A percentile compares a stretch with the other conserved stretches of the same genome.
Evolutionary conservation across 1,139 yeast species (phyloP).

Genomic region (Geotrichum siamense): DNA sequence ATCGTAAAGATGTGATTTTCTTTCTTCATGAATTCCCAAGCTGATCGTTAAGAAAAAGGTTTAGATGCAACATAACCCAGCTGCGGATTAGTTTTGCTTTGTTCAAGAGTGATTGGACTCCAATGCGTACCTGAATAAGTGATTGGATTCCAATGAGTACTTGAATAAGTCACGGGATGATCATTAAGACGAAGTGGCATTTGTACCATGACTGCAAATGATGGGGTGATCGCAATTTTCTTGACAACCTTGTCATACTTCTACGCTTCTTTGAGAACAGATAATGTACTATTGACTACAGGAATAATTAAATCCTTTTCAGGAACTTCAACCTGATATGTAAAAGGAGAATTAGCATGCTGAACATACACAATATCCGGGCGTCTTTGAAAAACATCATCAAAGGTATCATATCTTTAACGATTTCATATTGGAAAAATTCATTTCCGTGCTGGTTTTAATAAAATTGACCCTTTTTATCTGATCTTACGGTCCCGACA

Average conservation of each 20-base stretch:
- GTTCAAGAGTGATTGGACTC: slow-evolving; percentile 39
- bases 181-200: slow-evolving; percentile 36
- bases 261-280: slow-evolving; percentile 40
- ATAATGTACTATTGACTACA: slow-evolving; percentile 46
- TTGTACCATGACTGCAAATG: slow-evolving; percentile 41
- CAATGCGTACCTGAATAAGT: slow-evolving; percentile 39
- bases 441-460: slow-evolving; percentile 28
- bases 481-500: slow-evolving; percentile 53
- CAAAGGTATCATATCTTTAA: slow-evolving; percentile 49
- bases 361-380: slow-evolving; percentile 44
- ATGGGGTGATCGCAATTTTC: slow-evolving; percentile 49
- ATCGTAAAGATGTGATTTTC: slow-evolving; percentile 36
- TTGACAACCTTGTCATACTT: slow-evolving; percentile 43
- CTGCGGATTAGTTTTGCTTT: slow-evolving; percentile 22
- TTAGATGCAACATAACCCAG: slow-evolving; percentile 35
- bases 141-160: slow-evolving; percentile 39
- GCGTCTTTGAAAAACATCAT: slow-evolving; percentile 42
- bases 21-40: slow-evolving; percentile 39
- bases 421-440: slow-evolving; percentile 20
- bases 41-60: slow-evolving; percentile 37
- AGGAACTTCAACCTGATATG: slow-evolving; percentile 38
- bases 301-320: slow-evolving; percentile 39
- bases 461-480: slow-evolving; percentile 43
- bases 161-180: slow-evolving; percentile 27
- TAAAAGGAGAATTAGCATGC: slow-evolving; percentile 57